phyloP scores from a whole-genome alignment of 768 basidiomycete species.

The Neoboletus brunneissimus region DNA sequence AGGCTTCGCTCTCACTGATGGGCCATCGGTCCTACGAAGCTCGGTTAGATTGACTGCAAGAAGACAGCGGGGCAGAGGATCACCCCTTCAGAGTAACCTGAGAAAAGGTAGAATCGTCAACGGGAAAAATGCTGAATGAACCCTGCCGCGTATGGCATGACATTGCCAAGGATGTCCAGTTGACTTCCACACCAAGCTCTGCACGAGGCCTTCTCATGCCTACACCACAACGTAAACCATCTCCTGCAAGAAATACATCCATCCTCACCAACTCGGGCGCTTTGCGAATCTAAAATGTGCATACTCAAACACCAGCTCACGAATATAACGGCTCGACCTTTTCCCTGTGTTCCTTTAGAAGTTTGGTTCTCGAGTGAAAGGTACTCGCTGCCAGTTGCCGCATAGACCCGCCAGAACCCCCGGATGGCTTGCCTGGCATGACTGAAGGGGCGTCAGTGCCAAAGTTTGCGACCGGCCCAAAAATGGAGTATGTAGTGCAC shows the following conservation, averaged over 20 bases:
- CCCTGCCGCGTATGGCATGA: conserved; percentile 61
- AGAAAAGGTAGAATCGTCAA: not conserved
- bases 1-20: conserved; percentile 78
- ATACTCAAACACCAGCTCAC: no score
- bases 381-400: conserved; percentile 69
- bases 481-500: conserved; percentile 63
- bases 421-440: conserved; percentile 46
- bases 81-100: conserved; percentile 51
- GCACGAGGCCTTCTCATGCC: conserved; percentile 78
- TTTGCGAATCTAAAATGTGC: no score
- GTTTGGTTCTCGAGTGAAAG: not conserved
- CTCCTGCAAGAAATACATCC: not conserved
- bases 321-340: conserved; percentile 51
- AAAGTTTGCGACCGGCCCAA: not conserved
- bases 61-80: not conserved
- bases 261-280: conserved; percentile 54
- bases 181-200: conserved; percentile 73
- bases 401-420: conserved; percentile 72
- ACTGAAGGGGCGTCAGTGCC: no score
- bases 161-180: conserved; percentile 67
- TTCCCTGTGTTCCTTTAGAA: no score
- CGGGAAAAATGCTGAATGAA: not conserved
- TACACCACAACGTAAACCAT: conserved; percentile 32
- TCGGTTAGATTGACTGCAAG: not conserved
- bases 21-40: no score